Evolutionary conservation across 257 asterid species (phyloP), one percentile per base, ranked within the genome.

Genomic region (Linaria vulgaris): DNA sequence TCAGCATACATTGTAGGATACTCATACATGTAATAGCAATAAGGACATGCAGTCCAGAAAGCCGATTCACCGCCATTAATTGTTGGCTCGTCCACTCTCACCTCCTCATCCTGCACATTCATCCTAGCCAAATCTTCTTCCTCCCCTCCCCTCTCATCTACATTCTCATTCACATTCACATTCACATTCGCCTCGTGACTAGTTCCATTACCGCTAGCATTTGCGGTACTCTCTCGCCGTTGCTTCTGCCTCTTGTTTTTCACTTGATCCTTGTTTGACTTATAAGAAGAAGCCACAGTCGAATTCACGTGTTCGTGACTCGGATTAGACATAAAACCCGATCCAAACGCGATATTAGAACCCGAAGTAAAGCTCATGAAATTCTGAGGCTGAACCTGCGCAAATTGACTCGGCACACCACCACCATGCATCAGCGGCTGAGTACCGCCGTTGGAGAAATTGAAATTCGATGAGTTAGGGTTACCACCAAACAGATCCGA

Each of bases 41-140:
- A 86, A 4, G 97, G 95, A 30, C 97, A 89, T 0, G 95, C 78
- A 9, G 90, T 87, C 94, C 95, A 87, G 63, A 88, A 79, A 65
- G 78, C 67, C 12, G 51, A 51, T 7, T 41, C 72, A 38, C 55
- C 70, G 19, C 57, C 46, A 12, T 68, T 74, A 19, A 58, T 46
- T 27, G 57, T 58, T 6, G 74, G 53, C 0, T 12, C 80, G 51
- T 77, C 80, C 22, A 50, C 51, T 52, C 48, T 37, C 68, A 60
- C 71, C 66, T 55, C 79, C 19, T 24, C 66, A 20, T 46, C 65
- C 43, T 59, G 38, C 22, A 21, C 66, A 20, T 46, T 70, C 57
- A 47, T 45, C 47, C 21, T 62, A 46, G 44, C 65, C 51, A n/a
- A 30, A 38, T 74, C 73, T 48, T 41, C 72, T 66, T 61, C 70